Conservation (phyloP, 805 yeast species). For the Kregervanrija delftensis region DNA sequence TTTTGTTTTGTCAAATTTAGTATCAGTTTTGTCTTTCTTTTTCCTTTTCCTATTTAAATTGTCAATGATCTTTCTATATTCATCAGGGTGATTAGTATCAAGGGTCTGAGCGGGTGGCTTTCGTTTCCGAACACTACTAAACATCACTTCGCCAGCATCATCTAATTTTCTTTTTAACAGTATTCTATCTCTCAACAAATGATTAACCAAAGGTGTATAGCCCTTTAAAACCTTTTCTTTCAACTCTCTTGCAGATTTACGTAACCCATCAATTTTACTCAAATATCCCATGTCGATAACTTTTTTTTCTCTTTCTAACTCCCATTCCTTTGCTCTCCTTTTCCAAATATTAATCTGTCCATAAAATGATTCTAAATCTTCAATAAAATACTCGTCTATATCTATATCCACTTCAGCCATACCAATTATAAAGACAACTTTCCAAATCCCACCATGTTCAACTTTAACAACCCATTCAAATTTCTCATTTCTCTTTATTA, state of each 20-base stretch:
- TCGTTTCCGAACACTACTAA: conserved; percentile 1
- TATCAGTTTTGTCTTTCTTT: background rate
- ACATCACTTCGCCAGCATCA: background rate
- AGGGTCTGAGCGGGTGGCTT: background rate
- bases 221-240: conserved; percentile 1
- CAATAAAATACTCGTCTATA: conserved; percentile 6
- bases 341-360: background rate
- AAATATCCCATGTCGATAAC: too few relatives aligned
- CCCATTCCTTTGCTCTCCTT: background rate
- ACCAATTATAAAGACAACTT: conserved; percentile 1
- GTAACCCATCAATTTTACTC: background rate
- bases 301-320: background rate
- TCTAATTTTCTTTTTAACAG: background rate
- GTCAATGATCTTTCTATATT: too few relatives aligned
- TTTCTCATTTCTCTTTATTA: background rate
- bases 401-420: background rate
- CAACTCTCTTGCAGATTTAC: conserved; percentile 2
- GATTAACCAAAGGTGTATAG: conserved; percentile 5
- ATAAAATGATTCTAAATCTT: conserved; percentile 4
- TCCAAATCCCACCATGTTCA: conserved; percentile 7
- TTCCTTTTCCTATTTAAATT: background rate
- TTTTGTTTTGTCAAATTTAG: background rate
- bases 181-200: conserved; percentile 1
- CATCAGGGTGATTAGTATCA: too few relatives aligned
- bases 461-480: background rate